Base-by-base conservation (phyloP, 2,329 filamentous ascomycete species). In the Furcasterigmium furcatum region DNA sequence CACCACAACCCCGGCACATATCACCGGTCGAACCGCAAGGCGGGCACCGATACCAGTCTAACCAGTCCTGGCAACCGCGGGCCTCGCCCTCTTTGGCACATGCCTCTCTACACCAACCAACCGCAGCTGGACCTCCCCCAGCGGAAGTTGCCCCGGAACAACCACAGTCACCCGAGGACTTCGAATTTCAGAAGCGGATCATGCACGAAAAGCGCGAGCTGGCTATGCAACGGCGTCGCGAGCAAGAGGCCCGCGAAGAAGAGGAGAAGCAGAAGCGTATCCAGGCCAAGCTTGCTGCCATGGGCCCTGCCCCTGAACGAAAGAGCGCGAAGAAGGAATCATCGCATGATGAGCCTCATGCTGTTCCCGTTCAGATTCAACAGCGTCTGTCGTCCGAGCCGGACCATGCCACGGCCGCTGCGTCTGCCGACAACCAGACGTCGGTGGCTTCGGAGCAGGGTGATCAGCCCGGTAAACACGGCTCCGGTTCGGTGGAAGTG, bases 151-250 rank as follows among this genome's bases (percentile, higher is more conserved):
- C 18, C 49, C 57, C 32, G 59, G 67, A 22, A 58, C 63, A 9
- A 58, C 57, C 16, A 54, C 60, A 47, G 61, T 46, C 50, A 57
- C n/a, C 54, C 58, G 76, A 79, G 40, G 73, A 81, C 32, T 75
- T 75, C 52, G 82, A 73, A 62, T 79, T 70, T 57, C 86, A 80
- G 67, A 87, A 72, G 76, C 87, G 75, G 66, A 77, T 88, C 19
- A 91, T 91, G 86, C 77, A 77, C 30, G 83, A 88, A 55, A 80
- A 80, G 32, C 75, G 83, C 7, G 85, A 91, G 56, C 69, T 82
- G 43, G 86, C 85, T 18, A 82, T 84, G 57, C 84, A 86, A 58
- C 76, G 85, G 46, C 74, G 81, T 40, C 69, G 81, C 48, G 85
- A 87, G 47, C 79, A 90, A 61, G 84, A 86, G 55, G 83, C 78